Conservation (phyloP, 2,329 filamentous ascomycete genomes). For the Cladobotryum mycophilum region DNA sequence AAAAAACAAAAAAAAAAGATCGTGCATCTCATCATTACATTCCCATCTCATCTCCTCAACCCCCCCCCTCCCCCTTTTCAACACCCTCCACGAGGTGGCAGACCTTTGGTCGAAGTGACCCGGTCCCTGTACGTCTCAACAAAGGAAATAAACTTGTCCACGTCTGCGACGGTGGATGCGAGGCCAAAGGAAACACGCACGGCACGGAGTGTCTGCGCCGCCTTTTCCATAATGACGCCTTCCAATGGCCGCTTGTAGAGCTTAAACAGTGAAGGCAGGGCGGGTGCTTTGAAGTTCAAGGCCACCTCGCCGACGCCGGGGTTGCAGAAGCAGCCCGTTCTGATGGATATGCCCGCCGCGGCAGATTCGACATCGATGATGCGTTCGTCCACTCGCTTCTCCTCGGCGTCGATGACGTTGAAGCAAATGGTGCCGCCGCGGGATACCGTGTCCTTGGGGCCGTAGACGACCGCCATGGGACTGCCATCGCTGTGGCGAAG, state of each 20-base stretch:
- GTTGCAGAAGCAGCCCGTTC: slow-evolving; percentile 39
- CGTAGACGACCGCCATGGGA: slow-evolving; percentile 30
- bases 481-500: slow-evolving; percentile 28
- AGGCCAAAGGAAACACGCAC: slow-evolving; percentile 35
- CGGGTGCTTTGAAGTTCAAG: slow-evolving; percentile 19
- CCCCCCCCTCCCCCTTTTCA: too few species aligned
- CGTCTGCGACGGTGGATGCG: slow-evolving; percentile 28
- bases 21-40: too few species aligned
- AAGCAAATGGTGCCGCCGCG: slow-evolving; percentile 34
- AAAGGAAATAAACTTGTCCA: slow-evolving; percentile 32
- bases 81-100: background rate
- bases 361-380: slow-evolving; percentile 29
- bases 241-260: slow-evolving; percentile 14
- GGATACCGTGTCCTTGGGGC: slow-evolving; percentile 22
- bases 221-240: slow-evolving; percentile 16
- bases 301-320: slow-evolving; percentile 33
- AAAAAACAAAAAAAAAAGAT: too few species aligned
- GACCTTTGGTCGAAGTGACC: background rate
- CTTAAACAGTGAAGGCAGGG: background rate
- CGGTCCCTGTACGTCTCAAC: slow-evolving; percentile 28
- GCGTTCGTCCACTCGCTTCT: slow-evolving; percentile 30
- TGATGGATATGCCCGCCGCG: slow-evolving; percentile 28
- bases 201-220: slow-evolving; percentile 16
- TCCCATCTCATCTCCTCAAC: too few species aligned
- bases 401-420: slow-evolving; percentile 30